Evolutionary conservation across 805 yeast species (phyloP).

Genomic region (Starmerella geochares): DNA sequence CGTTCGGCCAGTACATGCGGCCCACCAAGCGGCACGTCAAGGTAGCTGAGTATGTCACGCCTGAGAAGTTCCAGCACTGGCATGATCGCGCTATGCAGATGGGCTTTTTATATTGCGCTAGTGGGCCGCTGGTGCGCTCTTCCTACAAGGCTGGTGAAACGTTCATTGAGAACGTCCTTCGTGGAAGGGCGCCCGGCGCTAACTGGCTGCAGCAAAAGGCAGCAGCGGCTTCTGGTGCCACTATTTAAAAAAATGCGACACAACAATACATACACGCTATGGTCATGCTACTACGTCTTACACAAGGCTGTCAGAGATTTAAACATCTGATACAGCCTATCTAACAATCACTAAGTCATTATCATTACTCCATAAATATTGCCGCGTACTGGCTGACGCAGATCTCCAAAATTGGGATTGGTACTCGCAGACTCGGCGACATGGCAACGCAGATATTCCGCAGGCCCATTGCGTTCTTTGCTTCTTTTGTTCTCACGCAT

Average conservation of each 20-base stretch:
- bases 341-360: too few relatives aligned
- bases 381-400: conserved; percentile 2
- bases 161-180: conserved; percentile 81
- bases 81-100: conserved; percentile 67
- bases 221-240: conserved; percentile 3
- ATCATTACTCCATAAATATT: neutral
- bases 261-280: neutral
- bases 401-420: conserved; percentile 8
- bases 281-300: too few relatives aligned
- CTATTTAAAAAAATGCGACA: neutral
- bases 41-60: conserved; percentile 88
- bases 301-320: too few relatives aligned
- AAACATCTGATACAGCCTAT: too few relatives aligned
- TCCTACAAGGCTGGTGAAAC: conserved; percentile 98
- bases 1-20: conserved; percentile 98
- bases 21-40: conserved; percentile 98
- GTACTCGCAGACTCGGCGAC: conserved; percentile 13
- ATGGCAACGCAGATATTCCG: conserved; percentile 49
- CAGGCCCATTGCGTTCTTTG: conserved; percentile 71
- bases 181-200: conserved; percentile 23
- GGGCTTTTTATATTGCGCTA: conserved; percentile 93
- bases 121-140: conserved; percentile 94
- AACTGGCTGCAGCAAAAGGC: conserved; percentile 6
- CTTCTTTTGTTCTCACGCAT: conserved; percentile 50
- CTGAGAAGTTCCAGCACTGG: conserved; percentile 93